Evolutionary conservation across 1,139 yeast species (phyloP).

Genomic region (Nakaseomyces kungkrabaensis): DNA sequence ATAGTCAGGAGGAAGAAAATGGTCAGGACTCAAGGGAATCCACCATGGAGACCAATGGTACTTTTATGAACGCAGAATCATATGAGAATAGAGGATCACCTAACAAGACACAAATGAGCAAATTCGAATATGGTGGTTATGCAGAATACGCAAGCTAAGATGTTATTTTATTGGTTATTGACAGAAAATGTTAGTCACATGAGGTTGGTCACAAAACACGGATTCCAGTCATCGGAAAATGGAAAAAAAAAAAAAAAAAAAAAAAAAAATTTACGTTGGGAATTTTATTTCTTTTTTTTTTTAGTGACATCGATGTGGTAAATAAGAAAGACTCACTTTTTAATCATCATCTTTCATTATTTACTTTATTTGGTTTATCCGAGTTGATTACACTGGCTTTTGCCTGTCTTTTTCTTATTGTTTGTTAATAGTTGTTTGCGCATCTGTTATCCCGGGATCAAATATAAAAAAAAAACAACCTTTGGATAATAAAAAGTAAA

Average conservation of each 20-base stretch:
- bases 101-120: slow-evolving; percentile 19
- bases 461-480: too few relatives aligned
- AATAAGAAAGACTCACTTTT: background rate
- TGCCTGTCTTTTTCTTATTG: too few relatives aligned
- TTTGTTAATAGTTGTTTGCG: too few relatives aligned
- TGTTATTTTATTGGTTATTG: background rate
- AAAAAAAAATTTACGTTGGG: background rate
- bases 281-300: background rate
- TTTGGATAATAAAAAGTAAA: background rate
- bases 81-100: slow-evolving; percentile 4
- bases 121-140: slow-evolving; percentile 32
- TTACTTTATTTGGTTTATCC: too few relatives aligned
- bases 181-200: background rate
- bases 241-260: background rate
- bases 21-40: slow-evolving; percentile 9
- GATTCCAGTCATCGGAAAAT: background rate
- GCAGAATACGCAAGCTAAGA: slow-evolving; percentile 23
- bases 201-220: background rate
- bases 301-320: background rate
- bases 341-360: background rate
- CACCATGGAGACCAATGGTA: slow-evolving; percentile 10
- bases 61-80: background rate
- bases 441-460: too few relatives aligned
- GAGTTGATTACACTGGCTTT: too few relatives aligned
- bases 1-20: slow-evolving; percentile 10